Base-by-base conservation (phyloP, 179 eudicot species). In the Drosera spatulata region DNA sequence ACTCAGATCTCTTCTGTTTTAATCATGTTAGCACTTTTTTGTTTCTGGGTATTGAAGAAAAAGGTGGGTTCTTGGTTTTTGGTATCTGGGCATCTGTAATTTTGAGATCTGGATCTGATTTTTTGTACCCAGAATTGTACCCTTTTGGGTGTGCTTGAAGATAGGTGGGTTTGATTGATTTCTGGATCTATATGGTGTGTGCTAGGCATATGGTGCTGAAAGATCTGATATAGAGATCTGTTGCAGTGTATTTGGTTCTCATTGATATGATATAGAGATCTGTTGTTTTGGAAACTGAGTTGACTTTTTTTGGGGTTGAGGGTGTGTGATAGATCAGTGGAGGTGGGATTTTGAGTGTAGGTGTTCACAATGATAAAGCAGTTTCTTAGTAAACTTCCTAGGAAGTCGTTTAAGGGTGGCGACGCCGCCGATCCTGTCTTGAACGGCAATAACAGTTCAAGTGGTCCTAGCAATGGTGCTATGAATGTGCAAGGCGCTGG, bases 281-380 rank as follows among this genome's bases (percentile, higher is more conserved):
- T 48, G 51, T n/a, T 9, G 10, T 48, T 48, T 48, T 9, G 51
- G 51, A n/a, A 9, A n/a, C 33, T 22, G 33, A 22, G 33, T 22
- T 22, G 33, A 22, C 1, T 22, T 22, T 12, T 11, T 55, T 4
- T 55, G 6, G 11, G 9, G 33, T 9, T 55, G 39, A 55, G 10
- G 11, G 10, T 15, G 58, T 15, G 33, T 22, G 33, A 22, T 22
- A 22, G 33, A 22, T 22, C 33, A 0, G 33, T 22, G 33, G 33
- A 22, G 33, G 33, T 22, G 33, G 33, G 33, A 22, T 22, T 22
- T 22, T 22, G 33, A 22, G 33, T 22, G 33, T 22, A 22, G 33
- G 0, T 22, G 48, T 55, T 71, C 64, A 69, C 69, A 66, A 90
- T 91, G 97, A 76, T 82, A 82, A 91, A 88, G 80, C 96, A 91